Evolutionary conservation across 2,329 filamentous ascomycete genomes (phyloP).

Genomic region (Penicillium freii): DNA sequence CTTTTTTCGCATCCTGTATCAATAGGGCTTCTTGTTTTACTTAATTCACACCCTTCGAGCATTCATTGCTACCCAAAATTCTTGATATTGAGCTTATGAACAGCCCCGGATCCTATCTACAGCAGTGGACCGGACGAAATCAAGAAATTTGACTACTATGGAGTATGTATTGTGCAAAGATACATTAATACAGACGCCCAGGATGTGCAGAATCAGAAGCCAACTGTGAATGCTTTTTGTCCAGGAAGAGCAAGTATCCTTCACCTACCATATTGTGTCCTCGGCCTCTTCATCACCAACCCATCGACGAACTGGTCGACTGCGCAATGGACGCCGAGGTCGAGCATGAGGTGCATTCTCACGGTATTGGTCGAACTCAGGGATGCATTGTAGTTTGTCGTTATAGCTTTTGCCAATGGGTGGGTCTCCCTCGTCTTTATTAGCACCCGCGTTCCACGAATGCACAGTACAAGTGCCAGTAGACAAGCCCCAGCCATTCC

Average conservation of each 20-base stretch:
- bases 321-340: conserved; percentile 20
- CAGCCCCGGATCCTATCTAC: neutral
- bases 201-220: neutral
- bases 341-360: conserved; percentile 17
- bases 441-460: conserved; percentile 67
- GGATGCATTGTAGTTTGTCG: conserved; percentile 54
- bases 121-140: neutral
- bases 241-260: neutral
- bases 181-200: neutral
- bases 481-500: conserved; percentile 74
- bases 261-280: conserved; percentile 14
- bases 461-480: conserved; percentile 76
- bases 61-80: neutral
- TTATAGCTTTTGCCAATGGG: conserved; percentile 61
- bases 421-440: conserved; percentile 62
- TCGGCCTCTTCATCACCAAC: conserved; percentile 14
- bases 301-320: conserved; percentile 22
- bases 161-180: neutral
- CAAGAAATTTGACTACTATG: neutral
- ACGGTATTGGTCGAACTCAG: conserved; percentile 43
- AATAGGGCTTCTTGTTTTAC: conserved; percentile 18
- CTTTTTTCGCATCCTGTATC: conserved; percentile 23
- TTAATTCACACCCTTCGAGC: conserved; percentile 20
- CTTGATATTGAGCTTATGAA: neutral
- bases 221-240: neutral